Evolutionary conservation across 2,329 filamentous ascomycete species (phyloP), one percentile per base, ranked within the genome.

Genomic region (Fusarium secorum): DNA sequence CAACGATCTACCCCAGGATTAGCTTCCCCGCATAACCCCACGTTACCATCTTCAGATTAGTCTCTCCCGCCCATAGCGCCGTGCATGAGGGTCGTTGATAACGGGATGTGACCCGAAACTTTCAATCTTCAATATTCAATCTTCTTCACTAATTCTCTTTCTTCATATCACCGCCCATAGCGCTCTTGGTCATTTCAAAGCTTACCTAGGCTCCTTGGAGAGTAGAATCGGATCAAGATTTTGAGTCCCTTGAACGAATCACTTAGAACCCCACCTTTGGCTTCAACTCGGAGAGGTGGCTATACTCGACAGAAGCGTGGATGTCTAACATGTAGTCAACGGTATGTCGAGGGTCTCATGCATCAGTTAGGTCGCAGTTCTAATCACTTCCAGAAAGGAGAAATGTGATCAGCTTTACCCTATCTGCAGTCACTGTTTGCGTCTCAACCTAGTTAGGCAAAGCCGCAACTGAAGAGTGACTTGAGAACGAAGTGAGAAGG

Each of bases 311-410:
- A 75, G 56, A 61, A 72, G 30, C 64, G 64, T 15, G 71, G 68
- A 24, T 75, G 74, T 45, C 32, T 68, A 32, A 75, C 73, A 13
- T 76, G 68, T n/a, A 65, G 72, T 33, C 62, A 66, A 39, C 62
- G 68, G 68, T 59, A 41, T 41, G 36, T 20, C 22, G 9, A 32
- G 28, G 28, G 17, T 9, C 39, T 20, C 30, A 46, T 26, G n/a
- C n/a, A 33, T 45, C 53, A 15, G 10, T n/a, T 26, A 24, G 18
- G 28, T 5, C 30, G 13, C 5, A 28, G 15, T 35, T 18, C 39
- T 56, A n/a, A 46, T 46, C 13, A 11, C 17, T 7, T n/a, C 7
- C 38, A 55, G 28, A n/a, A 56, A 55, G 38, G 46, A 55, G 30
- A 55, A 46, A 42, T 55, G 38, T 24, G 52, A 46, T 26, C 38